Base-by-base conservation (phyloP, 306 rosid genomes). In the Lupinus albus region DNA sequence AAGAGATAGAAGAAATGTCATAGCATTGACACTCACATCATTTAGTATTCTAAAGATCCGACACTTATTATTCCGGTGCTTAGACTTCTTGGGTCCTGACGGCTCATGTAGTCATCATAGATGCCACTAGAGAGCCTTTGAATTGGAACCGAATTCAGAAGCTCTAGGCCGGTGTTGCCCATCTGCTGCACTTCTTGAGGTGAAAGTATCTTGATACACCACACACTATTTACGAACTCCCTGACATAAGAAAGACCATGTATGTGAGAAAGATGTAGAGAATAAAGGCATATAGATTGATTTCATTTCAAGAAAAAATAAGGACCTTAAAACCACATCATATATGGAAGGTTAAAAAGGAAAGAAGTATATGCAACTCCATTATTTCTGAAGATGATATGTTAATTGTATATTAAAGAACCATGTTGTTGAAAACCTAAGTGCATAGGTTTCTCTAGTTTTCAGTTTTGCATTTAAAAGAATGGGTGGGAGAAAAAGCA, bases 151-250 rank as follows among this genome's bases (percentile, higher is more conserved):
- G 92, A 83, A 72, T 80, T 84, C 79, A 86, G 81, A 48, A 88
- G 94, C 81, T 88, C 90, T 5, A 86, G 83, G 44, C 90, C 97
- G 44, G 76, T 79, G 77, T 89, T 89, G 54, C 91, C 93, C 98
- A 86, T 89, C 76, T 86, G 95, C 79, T 87, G 96, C 87, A 89
- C 87, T 83, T 92, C 98, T 62, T 87, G 91, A 15, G 96, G 95
- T 11, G 98, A 92, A n/a, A 92, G 98, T 75, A 92, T 92, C 78
- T 87, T 89, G 76, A 92, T 92, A 61, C 91, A 92, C 98, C 98
- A 92, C 53, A 89, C 96, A 14, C 90, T 90, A 72, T 74, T 93
- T 67, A 93, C 97, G 18, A 93, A 93, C 83, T 93, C 99, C 89
- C 99, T 93, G 90, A 54, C 42, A 50, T 67, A 50, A 70, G 62